A percentile compares a stretch with the other conserved stretches of the same genome.
Evolutionary conservation across 495 filamentous ascomycete species (phyloP).

Genomic region (Geopyxis carbonaria): DNA sequence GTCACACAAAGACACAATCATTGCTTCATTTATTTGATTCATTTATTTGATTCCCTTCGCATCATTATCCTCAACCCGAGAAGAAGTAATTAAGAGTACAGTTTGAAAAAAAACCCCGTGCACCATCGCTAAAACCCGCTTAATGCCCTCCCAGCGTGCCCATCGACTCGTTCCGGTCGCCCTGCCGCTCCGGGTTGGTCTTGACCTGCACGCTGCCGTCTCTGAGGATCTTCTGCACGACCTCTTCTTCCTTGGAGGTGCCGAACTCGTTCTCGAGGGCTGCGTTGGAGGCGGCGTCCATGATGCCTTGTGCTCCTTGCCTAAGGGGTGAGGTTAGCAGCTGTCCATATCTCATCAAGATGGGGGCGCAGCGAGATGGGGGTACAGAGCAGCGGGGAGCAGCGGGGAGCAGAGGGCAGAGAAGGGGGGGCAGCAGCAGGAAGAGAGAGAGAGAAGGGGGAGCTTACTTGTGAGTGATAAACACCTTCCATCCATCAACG

Average conservation of each 20-base stretch:
- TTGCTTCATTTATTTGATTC: too few relatives aligned
- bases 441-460: not conserved
- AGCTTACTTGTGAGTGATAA: constrained; percentile 75
- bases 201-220: constrained; percentile 50
- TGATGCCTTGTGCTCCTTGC: constrained; percentile 67
- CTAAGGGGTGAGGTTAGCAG: constrained; percentile 29
- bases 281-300: constrained; percentile 56
- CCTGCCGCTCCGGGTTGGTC: constrained; percentile 26
- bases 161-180: too few relatives aligned
- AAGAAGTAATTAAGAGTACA: too few relatives aligned
- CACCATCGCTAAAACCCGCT: too few relatives aligned
- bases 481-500: constrained; percentile 78
- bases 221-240: constrained; percentile 62
- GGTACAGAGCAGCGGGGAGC: not conserved
- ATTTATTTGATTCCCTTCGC: too few relatives aligned
- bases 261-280: constrained; percentile 77
- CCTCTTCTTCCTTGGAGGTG: constrained; percentile 55
- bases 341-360: not conserved
- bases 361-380: not conserved
- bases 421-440: constrained; percentile 3
- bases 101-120: too few relatives aligned
- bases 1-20: too few relatives aligned
- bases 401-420: constrained; percentile 1
- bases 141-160: too few relatives aligned
- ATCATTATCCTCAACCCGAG: too few relatives aligned